A percentile compares a stretch with the other conserved stretches of the same genome.
These are phyloP conservation scores for Fusarium gaditjirri DNA, from an alignment of 2,329 filamentous ascomycete genomes.

Conservation along the genomic window DNA sequence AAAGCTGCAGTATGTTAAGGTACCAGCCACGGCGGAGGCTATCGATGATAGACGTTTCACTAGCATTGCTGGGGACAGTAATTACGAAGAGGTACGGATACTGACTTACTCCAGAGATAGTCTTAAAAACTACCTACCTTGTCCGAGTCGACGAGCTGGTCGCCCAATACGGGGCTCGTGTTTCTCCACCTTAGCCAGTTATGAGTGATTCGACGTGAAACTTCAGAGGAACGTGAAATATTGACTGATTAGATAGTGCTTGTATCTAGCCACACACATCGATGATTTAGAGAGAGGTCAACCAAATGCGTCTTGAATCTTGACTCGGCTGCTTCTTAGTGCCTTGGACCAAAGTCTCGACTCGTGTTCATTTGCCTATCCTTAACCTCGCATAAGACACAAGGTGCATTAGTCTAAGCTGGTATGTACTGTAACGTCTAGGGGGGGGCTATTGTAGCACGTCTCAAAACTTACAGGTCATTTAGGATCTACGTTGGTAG, in stretches of 20 bases:
- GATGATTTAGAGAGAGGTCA: slow-evolving; percentile 26
- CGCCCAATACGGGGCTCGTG: slow-evolving; percentile 7
- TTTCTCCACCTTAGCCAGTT: slow-evolving; percentile 26
- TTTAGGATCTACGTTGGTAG: slow-evolving; percentile 30
- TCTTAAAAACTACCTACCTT: not conserved
- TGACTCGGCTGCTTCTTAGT: slow-evolving; percentile 6
- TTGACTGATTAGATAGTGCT: slow-evolving; percentile 3
- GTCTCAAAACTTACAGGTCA: slow-evolving; percentile 32
- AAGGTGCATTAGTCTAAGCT: slow-evolving; percentile 19
- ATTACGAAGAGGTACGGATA: not conserved
- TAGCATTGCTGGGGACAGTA: slow-evolving; percentile 9
- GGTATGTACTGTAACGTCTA: slow-evolving; percentile 14
- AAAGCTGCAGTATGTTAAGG: not conserved
- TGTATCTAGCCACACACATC: slow-evolving; percentile 22
- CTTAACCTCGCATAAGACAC: slow-evolving; percentile 21
- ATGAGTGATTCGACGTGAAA: slow-evolving; percentile 33
- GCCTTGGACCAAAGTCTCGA: slow-evolving; percentile 1
- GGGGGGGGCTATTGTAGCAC: not conserved
- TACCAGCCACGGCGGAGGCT: not conserved
- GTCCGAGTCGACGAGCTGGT: slow-evolving; percentile 4
- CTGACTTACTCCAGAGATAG: slow-evolving; percentile 14
- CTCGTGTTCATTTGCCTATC: slow-evolving; percentile 20
- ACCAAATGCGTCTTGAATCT: slow-evolving; percentile 9
- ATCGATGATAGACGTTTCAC: slow-evolving; percentile 13
- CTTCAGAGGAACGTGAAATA: slow-evolving; percentile 35